These are phyloP conservation scores for Aureobasidium namibiae DNA, from an alignment of 2,329 filamentous ascomycete species.

Conservation along the genomic window DNA sequence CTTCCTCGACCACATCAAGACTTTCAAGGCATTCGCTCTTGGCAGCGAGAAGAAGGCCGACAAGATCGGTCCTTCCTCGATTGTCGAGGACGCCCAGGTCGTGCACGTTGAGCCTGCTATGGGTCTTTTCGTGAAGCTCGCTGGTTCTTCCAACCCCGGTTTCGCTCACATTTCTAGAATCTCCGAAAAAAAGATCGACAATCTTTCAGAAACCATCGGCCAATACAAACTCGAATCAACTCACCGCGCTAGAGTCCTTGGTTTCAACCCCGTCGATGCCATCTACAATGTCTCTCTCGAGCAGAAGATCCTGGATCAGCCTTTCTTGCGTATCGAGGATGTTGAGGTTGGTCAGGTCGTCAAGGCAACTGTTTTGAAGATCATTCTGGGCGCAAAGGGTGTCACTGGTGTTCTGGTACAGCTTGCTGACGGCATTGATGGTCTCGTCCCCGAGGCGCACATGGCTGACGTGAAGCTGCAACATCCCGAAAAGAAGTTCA, in stretches of 20 bases:
- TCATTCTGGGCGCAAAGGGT: slow-evolving; percentile 70
- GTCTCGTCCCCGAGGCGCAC: slow-evolving; percentile 82
- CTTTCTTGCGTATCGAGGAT: slow-evolving; percentile 87
- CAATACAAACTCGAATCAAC: slow-evolving; percentile 68
- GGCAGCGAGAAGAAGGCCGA: slow-evolving; percentile 26
- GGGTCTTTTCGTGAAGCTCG: slow-evolving; percentile 72
- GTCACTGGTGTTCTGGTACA: slow-evolving; percentile 74
- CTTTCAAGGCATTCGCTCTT: slow-evolving; percentile 48
- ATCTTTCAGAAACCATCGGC: slow-evolving; percentile 66
- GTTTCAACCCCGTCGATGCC: slow-evolving; percentile 81
- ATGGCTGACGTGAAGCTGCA: slow-evolving; percentile 80
- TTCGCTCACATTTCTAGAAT: slow-evolving; percentile 94
- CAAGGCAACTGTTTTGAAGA: slow-evolving; percentile 74
- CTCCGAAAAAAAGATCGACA: slow-evolving; percentile 82
- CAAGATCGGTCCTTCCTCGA: slow-evolving; percentile 60
- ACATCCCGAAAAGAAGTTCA: slow-evolving; percentile 94
- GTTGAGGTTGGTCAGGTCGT: slow-evolving; percentile 73
- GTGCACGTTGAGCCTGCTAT: slow-evolving; percentile 70
- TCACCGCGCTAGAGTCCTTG: slow-evolving; percentile 74
- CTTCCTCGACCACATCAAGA: slow-evolving; percentile 66
- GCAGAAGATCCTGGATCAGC: slow-evolving; percentile 71
- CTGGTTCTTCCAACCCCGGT: slow-evolving; percentile 59
- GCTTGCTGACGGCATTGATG: slow-evolving; percentile 76
- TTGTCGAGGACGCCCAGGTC: slow-evolving; percentile 70
- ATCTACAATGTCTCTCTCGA: slow-evolving; percentile 80